Base-by-base conservation (phyloP, 2,329 filamentous ascomycete species). In the Hymenoscyphus fructigenus region DNA sequence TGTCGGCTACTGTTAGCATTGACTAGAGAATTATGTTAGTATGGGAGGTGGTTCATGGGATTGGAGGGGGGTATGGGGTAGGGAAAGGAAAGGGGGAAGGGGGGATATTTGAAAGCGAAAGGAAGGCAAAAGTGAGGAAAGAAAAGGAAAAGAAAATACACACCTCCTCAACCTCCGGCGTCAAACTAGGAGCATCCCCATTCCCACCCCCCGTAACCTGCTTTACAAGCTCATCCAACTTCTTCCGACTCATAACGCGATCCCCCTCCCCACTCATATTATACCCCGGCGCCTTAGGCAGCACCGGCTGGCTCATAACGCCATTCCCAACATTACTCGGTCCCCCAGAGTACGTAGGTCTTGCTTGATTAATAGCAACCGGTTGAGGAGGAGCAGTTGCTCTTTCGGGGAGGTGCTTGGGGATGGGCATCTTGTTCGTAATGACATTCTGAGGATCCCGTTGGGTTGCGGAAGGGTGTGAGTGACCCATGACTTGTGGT, bases 151-250 rank as follows among this genome's bases (percentile, higher is more conserved):
- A 20, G 23, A 41, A 38, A 57, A 60, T 38, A 73, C 83, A 77
- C 84, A 96, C 93, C 84, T 98, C 94, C 85, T 99, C 95, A 59
- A 97, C 94, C 71, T 98, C 95, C 0, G 95, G 92, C 32, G 92
- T 92, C 69, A 98, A 80, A 44, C 89, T 85, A 75, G 85, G 83
- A 67, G 91, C 89, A 0, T 87, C 85, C 23, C 87, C 88, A 0
- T 86, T 85, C 29, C 87, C 88, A 10, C 90, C 90, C 62, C 93
- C 93, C 41, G 92, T 96, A 65, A 98, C 93, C 78, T 98, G 94
- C 60, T 93, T 88, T 9, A 98, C 93, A 44, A 99, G 84, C 76
- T 97, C 94, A 74, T 99, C 93, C 50, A 99, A 84, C 80, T 97
- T 98, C 81, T 96, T 96, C 85, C 97, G 97, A 80, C 91, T 96